phyloP scores from a whole-genome alignment of 768 basidiomycete species.

The Pholiota microspora region DNA sequence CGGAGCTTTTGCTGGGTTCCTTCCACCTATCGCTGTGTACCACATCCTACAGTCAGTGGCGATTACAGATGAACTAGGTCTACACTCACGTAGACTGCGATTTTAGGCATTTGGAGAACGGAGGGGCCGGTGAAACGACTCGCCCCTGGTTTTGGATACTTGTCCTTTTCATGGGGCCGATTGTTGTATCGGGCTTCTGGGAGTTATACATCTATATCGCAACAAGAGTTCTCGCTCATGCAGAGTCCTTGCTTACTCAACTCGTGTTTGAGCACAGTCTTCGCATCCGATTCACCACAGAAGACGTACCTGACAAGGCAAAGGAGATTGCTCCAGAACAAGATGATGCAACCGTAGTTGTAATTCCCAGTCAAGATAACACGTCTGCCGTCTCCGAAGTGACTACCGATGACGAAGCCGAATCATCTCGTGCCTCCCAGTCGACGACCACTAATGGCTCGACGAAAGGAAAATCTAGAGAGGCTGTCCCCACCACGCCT shows the following conservation, averaged over 20 bases:
- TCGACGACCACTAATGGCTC: not conserved
- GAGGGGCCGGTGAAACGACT: constrained; percentile 42
- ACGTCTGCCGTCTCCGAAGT: not conserved
- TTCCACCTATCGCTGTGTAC: not conserved
- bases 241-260: constrained; percentile 42
- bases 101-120: constrained; percentile 54
- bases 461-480: not conserved
- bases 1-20: not conserved
- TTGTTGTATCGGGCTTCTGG: constrained; percentile 37
- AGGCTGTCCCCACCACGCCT: not conserved
- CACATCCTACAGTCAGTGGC: constrained; percentile 17
- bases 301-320: constrained; percentile 1
- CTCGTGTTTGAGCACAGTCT: constrained; percentile 47
- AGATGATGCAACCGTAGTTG: not conserved
- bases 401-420: not conserved
- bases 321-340: not conserved
- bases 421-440: not conserved
- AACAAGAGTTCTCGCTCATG: constrained; percentile 37
- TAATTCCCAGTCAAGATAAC: not conserved
- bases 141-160: constrained; percentile 43
- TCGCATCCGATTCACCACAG: constrained; percentile 59
- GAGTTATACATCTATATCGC: constrained; percentile 54
- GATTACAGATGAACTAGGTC: constrained; percentile 11
- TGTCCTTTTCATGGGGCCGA: constrained; percentile 48
- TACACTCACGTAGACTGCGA: constrained; percentile 30